phyloP scores from a whole-genome alignment of 2,329 filamentous ascomycete species.

The Byssoonygena ceratinophila region DNA sequence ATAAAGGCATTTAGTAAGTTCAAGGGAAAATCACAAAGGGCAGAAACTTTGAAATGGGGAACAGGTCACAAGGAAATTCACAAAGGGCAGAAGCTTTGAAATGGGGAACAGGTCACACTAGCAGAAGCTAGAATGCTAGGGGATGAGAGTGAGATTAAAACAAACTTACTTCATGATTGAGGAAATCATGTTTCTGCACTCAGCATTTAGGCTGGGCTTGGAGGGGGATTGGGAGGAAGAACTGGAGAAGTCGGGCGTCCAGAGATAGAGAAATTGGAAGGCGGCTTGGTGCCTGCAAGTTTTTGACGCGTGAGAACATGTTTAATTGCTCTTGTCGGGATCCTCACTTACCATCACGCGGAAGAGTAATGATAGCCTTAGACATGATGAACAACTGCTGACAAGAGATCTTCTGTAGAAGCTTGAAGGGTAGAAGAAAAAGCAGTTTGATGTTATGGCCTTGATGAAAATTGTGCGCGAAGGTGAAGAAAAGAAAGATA shows the following conservation, averaged over 20 bases:
- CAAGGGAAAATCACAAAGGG: too few species aligned
- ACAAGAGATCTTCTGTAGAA: not conserved
- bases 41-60: too few species aligned
- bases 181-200: not conserved
- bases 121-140: not conserved
- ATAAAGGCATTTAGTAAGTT: too few species aligned
- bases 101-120: not conserved
- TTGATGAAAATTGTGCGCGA: not conserved
- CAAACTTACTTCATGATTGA: not conserved
- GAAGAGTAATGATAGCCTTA: not conserved
- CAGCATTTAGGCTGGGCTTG: constrained; percentile 25
- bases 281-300: not conserved
- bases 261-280: constrained; percentile 6
- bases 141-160: not conserved
- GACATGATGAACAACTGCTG: not conserved
- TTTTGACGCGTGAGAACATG: not conserved
- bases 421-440: not conserved
- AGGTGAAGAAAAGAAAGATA: not conserved
- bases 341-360: not conserved
- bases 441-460: not conserved
- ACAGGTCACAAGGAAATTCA: too few species aligned
- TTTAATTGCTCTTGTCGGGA: not conserved
- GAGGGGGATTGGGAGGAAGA: constrained; percentile 10
- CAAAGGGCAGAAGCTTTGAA: too few species aligned
- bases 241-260: constrained; percentile 7